Conservation (phyloP, 2,329 filamentous ascomycete genomes). For the Plectosphaerella sp. region DNA sequence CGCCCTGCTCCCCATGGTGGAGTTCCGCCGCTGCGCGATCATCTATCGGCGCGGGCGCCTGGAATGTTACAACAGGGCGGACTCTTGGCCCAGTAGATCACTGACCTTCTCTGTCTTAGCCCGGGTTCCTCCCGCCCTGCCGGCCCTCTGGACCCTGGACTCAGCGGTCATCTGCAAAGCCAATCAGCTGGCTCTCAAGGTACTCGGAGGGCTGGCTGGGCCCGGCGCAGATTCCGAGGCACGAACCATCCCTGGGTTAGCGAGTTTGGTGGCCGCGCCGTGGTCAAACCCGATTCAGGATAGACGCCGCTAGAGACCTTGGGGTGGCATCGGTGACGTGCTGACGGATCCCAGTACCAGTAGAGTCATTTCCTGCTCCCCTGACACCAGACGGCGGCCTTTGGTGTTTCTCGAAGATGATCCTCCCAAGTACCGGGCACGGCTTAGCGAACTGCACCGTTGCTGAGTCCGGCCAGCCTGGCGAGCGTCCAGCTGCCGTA, state of each 20-base stretch:
- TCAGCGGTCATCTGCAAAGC: background rate
- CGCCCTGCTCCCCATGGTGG: too few species aligned
- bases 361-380: background rate
- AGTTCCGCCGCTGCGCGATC: too few species aligned
- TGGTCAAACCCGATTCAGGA: background rate
- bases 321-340: background rate
- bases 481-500: background rate
- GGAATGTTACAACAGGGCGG: too few species aligned
- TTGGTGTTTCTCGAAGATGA: background rate
- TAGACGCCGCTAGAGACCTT: background rate
- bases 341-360: background rate
- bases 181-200: background rate
- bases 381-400: background rate
- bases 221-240: background rate
- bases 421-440: background rate
- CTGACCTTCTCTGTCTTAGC: background rate
- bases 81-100: background rate
- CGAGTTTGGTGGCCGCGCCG: background rate
- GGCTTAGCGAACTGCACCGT: background rate
- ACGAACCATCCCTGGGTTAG: background rate
- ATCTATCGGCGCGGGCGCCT: too few species aligned
- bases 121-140: background rate
- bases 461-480: background rate
- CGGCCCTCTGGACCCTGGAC: background rate
- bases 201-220: background rate